Evolutionary conservation across 2,329 filamentous ascomycete genomes (phyloP), one percentile per base, ranked within the genome.

Genomic region (Colletotrichum sp.): DNA sequence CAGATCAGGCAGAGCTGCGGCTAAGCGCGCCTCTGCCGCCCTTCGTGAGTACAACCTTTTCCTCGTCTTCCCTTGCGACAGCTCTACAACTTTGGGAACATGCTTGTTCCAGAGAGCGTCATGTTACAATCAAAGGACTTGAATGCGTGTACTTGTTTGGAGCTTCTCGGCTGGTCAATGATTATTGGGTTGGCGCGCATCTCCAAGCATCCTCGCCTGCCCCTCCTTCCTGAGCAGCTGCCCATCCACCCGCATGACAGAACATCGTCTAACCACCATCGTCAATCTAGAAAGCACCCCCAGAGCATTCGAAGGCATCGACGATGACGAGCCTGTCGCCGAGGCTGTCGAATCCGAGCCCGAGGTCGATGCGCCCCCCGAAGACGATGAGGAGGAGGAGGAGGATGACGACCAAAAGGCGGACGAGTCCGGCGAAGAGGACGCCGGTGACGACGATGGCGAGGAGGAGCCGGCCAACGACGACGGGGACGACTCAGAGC

Each of bases 1-100:
- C 82, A 85, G 88, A 82, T 89, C 88, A 78, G 88, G 88, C 77
- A 87, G 88, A 83, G 88, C 88, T 78, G 88, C 88, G 77, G 88
- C 88, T 61, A 89, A 88, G 83, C 88, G 87, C 81, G 88, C 88
- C 76, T 87, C 88, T 77, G 88, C 88, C 78, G 88, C 88, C 78
- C 83, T 90, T 79, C 88, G 88, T 90, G 85, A 81, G 88, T 66
- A 32, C 30, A 75, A 57, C 55, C 66, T 72, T 67, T 68, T 52
- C 52, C 70, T 65, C 24, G n/a, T 32, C 48, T 55, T 71, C 61
- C 28, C 39, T 57, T 36, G 30, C 21, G 28, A 65, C 21, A 18
- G 32, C 60, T 63, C 30, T 30, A 43, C 34, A 66, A n/a, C 12
- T 64, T 64, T 26, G 75, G 83, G 84, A 76, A 85, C 82, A 74